Evolutionary conservation across 2,329 filamentous ascomycete genomes (phyloP).

Genomic region (Scedosporium minutisporum): DNA sequence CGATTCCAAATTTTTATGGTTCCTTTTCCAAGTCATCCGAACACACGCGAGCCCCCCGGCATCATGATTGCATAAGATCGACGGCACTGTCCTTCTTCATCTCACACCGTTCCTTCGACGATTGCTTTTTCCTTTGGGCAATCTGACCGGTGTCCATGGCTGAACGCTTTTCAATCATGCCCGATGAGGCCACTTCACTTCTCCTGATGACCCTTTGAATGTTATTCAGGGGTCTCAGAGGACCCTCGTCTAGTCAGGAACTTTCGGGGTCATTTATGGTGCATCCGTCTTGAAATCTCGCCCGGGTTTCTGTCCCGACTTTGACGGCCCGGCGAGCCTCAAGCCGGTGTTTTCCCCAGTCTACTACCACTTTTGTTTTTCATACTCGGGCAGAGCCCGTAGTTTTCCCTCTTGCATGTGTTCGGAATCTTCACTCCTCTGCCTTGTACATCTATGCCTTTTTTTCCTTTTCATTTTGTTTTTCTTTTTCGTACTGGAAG

Average conservation of each 20-base stretch:
- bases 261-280: not conserved
- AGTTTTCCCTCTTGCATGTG: not conserved
- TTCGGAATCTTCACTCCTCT: not conserved
- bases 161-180: not conserved
- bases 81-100: not conserved
- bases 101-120: not conserved
- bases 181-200: not conserved
- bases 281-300: not conserved
- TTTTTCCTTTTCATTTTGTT: not conserved
- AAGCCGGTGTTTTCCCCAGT: not conserved
- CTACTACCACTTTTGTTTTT: not conserved
- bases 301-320: not conserved
- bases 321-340: not conserved
- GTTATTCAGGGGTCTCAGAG: not conserved
- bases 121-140: not conserved
- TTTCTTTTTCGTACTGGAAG: not conserved
- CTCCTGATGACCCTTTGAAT: not conserved
- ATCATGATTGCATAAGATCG: constrained; percentile 2
- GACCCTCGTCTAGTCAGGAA: too few species aligned
- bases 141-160: not conserved
- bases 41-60: not conserved
- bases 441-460: not conserved
- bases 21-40: constrained; percentile 2
- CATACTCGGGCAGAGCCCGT: not conserved
- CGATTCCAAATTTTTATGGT: not conserved